phyloP scores from a whole-genome alignment of 768 basidiomycete species.

The Trametes meyenii region DNA sequence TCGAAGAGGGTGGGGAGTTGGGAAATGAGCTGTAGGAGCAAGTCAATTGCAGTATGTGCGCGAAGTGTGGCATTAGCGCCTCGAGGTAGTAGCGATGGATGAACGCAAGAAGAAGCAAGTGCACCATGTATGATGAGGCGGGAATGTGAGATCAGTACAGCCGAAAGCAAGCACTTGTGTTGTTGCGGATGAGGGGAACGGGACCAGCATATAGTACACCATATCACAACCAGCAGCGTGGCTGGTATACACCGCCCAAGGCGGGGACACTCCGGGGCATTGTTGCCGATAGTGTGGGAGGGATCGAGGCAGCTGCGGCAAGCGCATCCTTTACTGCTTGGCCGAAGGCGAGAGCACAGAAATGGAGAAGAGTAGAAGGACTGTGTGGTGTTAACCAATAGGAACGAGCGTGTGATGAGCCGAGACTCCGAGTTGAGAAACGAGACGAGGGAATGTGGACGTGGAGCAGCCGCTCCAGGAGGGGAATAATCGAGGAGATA shows the following conservation, averaged over 20 bases:
- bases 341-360: not conserved
- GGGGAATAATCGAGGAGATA: slow-evolving; percentile 6
- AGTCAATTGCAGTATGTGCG: slow-evolving; percentile 10
- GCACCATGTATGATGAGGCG: slow-evolving; percentile 3
- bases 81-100: slow-evolving; percentile 12
- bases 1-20: not conserved
- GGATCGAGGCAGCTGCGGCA: not conserved
- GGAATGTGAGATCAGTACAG: slow-evolving; percentile 5
- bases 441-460: slow-evolving; percentile 8
- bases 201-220: slow-evolving; percentile 17
- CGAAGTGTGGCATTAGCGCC: slow-evolving; percentile 9
- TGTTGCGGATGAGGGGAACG: not conserved
- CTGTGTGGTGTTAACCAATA: not conserved
- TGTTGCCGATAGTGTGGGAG: not conserved
- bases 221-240: slow-evolving; percentile 23
- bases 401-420: slow-evolving; percentile 10
- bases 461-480: not conserved
- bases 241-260: slow-evolving; percentile 23
- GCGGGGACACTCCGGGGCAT: slow-evolving; percentile 7
- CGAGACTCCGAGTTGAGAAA: not conserved
- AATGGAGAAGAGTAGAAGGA: not conserved
- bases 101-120: not conserved
- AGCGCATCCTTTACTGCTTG: not conserved
- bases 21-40: not conserved
- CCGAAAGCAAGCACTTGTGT: not conserved